Evolutionary conservation across 2,329 filamentous ascomycete genomes (phyloP), one percentile per base, ranked within the genome.

Genomic region (Ophiocordyceps camponoti-floridani): DNA sequence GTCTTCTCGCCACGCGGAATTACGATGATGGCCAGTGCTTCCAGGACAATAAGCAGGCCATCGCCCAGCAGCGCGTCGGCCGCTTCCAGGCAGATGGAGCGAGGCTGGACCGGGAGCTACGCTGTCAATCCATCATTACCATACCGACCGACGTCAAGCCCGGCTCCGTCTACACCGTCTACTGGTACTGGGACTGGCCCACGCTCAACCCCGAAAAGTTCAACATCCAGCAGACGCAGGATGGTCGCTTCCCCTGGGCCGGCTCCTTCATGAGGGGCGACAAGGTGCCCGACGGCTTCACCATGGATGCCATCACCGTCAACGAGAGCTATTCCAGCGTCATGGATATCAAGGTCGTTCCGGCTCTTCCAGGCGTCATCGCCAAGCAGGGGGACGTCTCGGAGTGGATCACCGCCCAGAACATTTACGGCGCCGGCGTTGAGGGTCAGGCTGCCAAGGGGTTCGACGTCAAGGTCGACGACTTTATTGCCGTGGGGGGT

Each of bases 131-230:
- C 33, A 79, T 91, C 56, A 66, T 95, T 42, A 70, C 79, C 55
- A 66, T 98, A 13, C 91, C 91, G 0, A 56, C 67, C 5, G 73
- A 82, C 52, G 66, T 77, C 42, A 61, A 71, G n/a, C 60, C 68
- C 10, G 77, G 77, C 41, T 73, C 78, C 28, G 70, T 72, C 27
- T 84, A 88, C 59, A 89, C 86, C 3, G 64, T 94, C 44, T 94
- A 94, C 68, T 96, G 89, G 89, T 81, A 95, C 41, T 96, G 91
- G 91, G 82, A 94, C 61, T 98, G 87, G 85, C 80, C 82, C 3
- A 79, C 75, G 13, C 67, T 77, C 56, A 62, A 65, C 53, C 53
- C 55, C 37, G 60, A 58, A 49, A 61, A 56, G 50, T 62, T 59
- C 47, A 61, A 72, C 50, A 52, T 62, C 33, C 57, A 61, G 14